Percentiles rank a stretch among this genome's conserved stretches.
Evolutionary conservation across 192 early-diverging fungal genomes (phyloP).

Genomic region (Mortierella claussenii): DNA sequence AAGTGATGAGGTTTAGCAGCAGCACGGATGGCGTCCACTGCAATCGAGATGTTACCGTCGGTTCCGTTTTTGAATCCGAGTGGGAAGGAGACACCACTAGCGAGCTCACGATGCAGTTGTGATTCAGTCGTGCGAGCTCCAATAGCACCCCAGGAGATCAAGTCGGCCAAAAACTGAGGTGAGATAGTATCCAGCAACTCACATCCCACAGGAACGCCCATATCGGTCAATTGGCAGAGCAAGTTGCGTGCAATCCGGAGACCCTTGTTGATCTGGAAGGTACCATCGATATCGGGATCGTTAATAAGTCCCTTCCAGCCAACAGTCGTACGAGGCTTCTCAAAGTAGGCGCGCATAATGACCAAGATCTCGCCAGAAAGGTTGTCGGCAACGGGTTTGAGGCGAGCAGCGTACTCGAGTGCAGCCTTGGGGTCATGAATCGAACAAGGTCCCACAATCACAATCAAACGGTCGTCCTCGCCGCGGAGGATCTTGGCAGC

Average conservation of each 20-base stretch:
- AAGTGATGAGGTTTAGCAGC: conserved; percentile 87
- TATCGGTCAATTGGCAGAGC: conserved; percentile 80
- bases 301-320: conserved; percentile 92
- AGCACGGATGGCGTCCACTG: conserved; percentile 79
- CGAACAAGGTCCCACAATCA: conserved; percentile 95
- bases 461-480: conserved; percentile 87
- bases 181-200: conserved; percentile 96
- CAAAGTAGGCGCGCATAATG: conserved; percentile 98
- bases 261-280: conserved; percentile 97
- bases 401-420: conserved; percentile 77
- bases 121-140: conserved; percentile 97
- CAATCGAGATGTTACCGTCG: conserved; percentile 86
- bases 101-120: conserved; percentile 94
- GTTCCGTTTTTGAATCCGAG: conserved; percentile 99
- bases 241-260: conserved; percentile 86
- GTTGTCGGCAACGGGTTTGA: conserved; percentile 61
- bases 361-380: conserved; percentile 83
- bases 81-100: conserved; percentile 93
- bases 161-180: conserved; percentile 94
- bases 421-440: conserved; percentile 94
- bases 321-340: conserved; percentile 97
- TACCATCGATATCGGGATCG: conserved; percentile 79
- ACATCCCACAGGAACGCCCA: conserved; percentile 87
- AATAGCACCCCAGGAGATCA: conserved; percentile 97
- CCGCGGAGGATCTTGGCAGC: conserved; percentile 80